Evolutionary conservation across 768 basidiomycete species (phyloP).

Genomic region (Serendipita sp.): DNA sequence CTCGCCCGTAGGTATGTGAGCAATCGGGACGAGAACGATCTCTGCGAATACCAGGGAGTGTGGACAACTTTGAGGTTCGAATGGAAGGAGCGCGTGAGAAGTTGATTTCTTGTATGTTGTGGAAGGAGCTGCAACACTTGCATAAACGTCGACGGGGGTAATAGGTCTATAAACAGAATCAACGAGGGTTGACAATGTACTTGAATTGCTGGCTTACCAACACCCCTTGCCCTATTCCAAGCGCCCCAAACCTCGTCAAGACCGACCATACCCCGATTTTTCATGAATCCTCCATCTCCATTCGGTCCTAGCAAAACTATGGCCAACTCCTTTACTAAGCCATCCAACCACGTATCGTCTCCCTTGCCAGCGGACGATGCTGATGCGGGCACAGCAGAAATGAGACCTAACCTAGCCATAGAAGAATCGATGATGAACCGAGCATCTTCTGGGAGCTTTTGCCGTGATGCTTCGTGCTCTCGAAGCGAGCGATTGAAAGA

Average conservation of each 20-base stretch:
- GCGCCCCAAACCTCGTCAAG: slow-evolving; percentile 90
- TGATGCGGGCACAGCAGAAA: slow-evolving; percentile 61
- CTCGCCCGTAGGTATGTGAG: slow-evolving; percentile 33
- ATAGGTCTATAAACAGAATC: slow-evolving; percentile 41
- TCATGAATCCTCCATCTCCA: slow-evolving; percentile 47
- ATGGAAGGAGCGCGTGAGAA: slow-evolving; percentile 48
- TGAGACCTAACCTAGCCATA: slow-evolving; percentile 75
- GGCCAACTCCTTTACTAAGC: slow-evolving; percentile 70
- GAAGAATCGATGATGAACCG: slow-evolving; percentile 70
- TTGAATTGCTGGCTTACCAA: slow-evolving; percentile 37
- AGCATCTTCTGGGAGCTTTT: slow-evolving; percentile 40
- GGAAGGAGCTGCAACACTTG: slow-evolving; percentile 55
- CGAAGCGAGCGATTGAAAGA: slow-evolving; percentile 75
- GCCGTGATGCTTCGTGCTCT: slow-evolving; percentile 20
- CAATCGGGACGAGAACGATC: slow-evolving; percentile 54
- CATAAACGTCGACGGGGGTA: slow-evolving; percentile 79
- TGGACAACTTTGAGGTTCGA: slow-evolving; percentile 73
- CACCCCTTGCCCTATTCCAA: slow-evolving; percentile 87
- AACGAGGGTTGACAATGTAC: background rate
- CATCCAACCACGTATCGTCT: slow-evolving; percentile 61
- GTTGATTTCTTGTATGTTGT: slow-evolving; percentile 45
- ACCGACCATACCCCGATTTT: slow-evolving; percentile 60
- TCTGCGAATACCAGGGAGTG: slow-evolving; percentile 56
- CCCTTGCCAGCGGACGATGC: slow-evolving; percentile 80
- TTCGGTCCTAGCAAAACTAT: slow-evolving; percentile 41